A percentile compares a stretch with the other conserved stretches of the same genome.
Evolutionary conservation across 2,329 filamentous ascomycete species (phyloP).

Genomic region (Orbilia blumenaviensis): DNA sequence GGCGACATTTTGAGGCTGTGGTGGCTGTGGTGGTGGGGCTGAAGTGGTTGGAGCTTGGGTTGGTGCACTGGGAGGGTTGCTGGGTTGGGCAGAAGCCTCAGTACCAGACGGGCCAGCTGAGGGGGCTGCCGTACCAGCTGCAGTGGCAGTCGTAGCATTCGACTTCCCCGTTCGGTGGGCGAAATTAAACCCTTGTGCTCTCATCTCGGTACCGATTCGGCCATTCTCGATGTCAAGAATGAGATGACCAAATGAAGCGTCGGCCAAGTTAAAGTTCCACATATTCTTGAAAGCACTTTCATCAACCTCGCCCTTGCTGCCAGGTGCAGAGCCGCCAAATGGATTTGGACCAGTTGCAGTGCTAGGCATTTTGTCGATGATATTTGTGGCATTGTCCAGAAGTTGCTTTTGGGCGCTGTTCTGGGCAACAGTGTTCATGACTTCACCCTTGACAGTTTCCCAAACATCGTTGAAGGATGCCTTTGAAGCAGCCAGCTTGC

Average conservation of each 20-base stretch:
- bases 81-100: constrained; percentile 48
- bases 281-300: constrained; percentile 99
- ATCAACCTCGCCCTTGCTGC: constrained; percentile 83
- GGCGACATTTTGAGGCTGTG: constrained; percentile 53
- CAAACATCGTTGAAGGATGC: constrained; percentile 99
- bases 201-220: constrained; percentile 97
- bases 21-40: constrained; percentile 20
- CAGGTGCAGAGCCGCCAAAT: constrained; percentile 79
- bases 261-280: constrained; percentile 99
- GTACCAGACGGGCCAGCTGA: constrained; percentile 45
- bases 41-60: not conserved
- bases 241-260: constrained; percentile 95
- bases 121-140: constrained; percentile 34
- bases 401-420: constrained; percentile 95
- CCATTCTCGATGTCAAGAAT: constrained; percentile 95
- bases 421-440: constrained; percentile 90
- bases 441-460: constrained; percentile 97
- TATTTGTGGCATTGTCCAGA: constrained; percentile 85
- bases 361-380: constrained; percentile 98
- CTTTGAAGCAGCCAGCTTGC: constrained; percentile 96
- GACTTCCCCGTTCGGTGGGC: constrained; percentile 87
- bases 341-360: constrained; percentile 95
- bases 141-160: constrained; percentile 55
- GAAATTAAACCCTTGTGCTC: constrained; percentile 98
- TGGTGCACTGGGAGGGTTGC: not conserved